Conservation (phyloP, 176 grass and related monocot genomes). For the Sorghum bicolor region Sorghum_bicolor_NCBIv3 NC_012870.2:68148001-68148500, state of each 20-base stretch:
- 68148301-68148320: conserved; percentile 52
- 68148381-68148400: conserved; percentile 69
- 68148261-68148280: conserved; percentile 66
- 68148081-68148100: conserved; percentile 71
- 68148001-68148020: conserved; percentile 78
- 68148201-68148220: neutral
- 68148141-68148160: conserved; percentile 67
- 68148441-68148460: conserved; percentile 9
- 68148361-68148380: conserved; percentile 86
- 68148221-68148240: conserved; percentile 56
- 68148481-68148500: neutral
- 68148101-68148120: conserved; percentile 83
- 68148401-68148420: conserved; percentile 63
- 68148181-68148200: conserved; percentile 7
- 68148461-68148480: neutral
- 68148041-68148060: conserved; percentile 69
- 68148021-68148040: conserved; percentile 72
- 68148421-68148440: conserved; percentile 50
- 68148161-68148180: conserved; percentile 3
- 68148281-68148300: conserved; percentile 66
- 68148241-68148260: conserved; percentile 74
- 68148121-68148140: conserved; percentile 88
- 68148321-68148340: conserved; percentile 81
- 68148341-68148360: conserved; percentile 98
- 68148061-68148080: conserved; percentile 45